These are phyloP conservation scores for Cladophialophora immunda DNA, from an alignment of 2,329 filamentous ascomycete genomes.

Conservation along the genomic window DNA sequence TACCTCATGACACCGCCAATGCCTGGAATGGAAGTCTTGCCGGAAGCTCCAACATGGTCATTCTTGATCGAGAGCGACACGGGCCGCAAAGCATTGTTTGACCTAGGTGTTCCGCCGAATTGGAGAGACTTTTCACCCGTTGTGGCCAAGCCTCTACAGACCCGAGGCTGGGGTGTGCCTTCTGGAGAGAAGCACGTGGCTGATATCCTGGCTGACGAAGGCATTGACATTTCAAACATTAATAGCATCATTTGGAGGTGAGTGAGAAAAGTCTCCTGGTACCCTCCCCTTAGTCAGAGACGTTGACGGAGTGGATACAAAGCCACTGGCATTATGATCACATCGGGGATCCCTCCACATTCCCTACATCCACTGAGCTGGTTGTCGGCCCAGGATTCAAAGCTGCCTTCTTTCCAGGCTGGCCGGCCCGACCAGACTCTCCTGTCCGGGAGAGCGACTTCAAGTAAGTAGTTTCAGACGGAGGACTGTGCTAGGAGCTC, in stretches of 20 bases:
- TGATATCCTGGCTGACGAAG: conserved; percentile 36
- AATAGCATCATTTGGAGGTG: conserved; percentile 36
- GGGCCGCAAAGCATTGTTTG: conserved; percentile 41
- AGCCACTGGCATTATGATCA: conserved; percentile 54
- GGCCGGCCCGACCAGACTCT: conserved; percentile 51
- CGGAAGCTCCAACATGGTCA: conserved; percentile 31
- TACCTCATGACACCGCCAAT: conserved; percentile 31
- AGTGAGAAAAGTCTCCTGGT: background rate
- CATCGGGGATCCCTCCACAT: conserved; percentile 59
- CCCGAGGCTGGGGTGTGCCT: conserved; percentile 30
- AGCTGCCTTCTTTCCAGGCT: conserved; percentile 56
- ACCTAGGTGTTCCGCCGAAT: conserved; percentile 46
- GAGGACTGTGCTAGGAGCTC: background rate
- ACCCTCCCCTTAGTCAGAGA: background rate
- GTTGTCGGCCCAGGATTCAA: conserved; percentile 64
- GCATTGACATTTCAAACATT: conserved; percentile 21
- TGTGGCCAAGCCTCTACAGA: conserved; percentile 20
- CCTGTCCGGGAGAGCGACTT: conserved; percentile 50
- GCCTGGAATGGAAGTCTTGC: conserved; percentile 31
- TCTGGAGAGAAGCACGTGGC: conserved; percentile 37
- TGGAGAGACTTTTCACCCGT: conserved; percentile 38
- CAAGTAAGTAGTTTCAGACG: conserved; percentile 9
- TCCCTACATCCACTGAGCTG: conserved; percentile 56
- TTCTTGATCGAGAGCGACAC: conserved; percentile 31
- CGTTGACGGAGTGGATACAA: background rate